A percentile compares a stretch with the other conserved stretches of the same genome.
These are phyloP conservation scores for Solanum rostratum DNA, from an alignment of 257 asterid genomes.

Conservation along the genomic window DNA sequence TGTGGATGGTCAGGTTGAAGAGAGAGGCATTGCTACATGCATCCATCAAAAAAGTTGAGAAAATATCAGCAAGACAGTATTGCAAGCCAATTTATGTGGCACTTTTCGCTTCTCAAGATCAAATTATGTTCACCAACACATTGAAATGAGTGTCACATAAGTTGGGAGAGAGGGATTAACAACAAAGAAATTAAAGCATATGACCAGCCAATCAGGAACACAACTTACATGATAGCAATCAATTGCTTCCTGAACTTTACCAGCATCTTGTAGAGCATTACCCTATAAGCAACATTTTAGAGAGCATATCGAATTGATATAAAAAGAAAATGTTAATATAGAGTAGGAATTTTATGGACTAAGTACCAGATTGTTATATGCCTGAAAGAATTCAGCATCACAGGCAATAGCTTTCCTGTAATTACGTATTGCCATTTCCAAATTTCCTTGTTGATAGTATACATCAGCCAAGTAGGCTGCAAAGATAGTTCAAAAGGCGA, in stretches of 20 bases:
- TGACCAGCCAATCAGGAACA: neutral
- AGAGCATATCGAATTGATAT: neutral
- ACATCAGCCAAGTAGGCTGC: conserved; percentile 83
- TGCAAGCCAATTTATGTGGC: conserved; percentile 7
- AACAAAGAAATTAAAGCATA: neutral
- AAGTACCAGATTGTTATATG: conserved; percentile 73
- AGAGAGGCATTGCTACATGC: conserved; percentile 69
- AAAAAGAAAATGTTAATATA: neutral
- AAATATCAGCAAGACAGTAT: conserved; percentile 56
- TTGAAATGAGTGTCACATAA: neutral
- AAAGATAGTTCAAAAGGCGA: neutral
- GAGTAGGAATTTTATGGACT: neutral
- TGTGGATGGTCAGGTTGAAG: conserved; percentile 88
- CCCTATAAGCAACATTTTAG: conserved; percentile 35
- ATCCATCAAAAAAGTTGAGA: neutral
- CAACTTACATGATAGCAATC: conserved; percentile 71
- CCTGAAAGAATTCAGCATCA: conserved; percentile 83
- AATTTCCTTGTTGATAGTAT: conserved; percentile 81
- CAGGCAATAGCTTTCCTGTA: conserved; percentile 85
- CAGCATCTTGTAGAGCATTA: conserved; percentile 88
- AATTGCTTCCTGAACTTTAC: conserved; percentile 82
- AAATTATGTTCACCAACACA: neutral
- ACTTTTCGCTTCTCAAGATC: neutral
- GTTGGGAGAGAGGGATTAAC: neutral
- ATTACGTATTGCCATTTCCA: conserved; percentile 83